A percentile compares a stretch with the other conserved stretches of the same genome.
These are phyloP conservation scores for Calocybe gangraenosa DNA, from an alignment of 768 basidiomycete genomes.

Conservation along the genomic window DNA sequence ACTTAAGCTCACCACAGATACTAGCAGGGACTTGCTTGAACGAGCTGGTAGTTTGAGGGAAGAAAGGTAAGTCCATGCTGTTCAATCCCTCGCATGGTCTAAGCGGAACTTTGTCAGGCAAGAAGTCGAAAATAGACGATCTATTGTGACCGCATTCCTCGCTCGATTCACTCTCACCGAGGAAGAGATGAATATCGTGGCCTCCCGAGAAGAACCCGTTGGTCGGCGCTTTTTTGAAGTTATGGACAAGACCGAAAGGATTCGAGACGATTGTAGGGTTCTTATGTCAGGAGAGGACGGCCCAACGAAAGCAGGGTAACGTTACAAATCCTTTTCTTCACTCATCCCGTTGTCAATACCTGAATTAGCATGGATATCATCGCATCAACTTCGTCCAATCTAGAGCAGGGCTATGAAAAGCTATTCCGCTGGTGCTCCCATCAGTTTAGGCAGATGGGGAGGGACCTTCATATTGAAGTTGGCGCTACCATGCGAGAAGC, in stretches of 20 bases:
- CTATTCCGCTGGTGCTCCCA: conserved; percentile 80
- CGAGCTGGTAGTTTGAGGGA: conserved; percentile 72
- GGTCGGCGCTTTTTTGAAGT: conserved; percentile 74
- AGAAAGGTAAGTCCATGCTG: conserved; percentile 51
- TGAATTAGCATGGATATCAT: conserved; percentile 78
- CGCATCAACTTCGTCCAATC: conserved; percentile 70
- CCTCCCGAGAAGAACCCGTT: conserved; percentile 74
- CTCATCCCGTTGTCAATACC: not conserved
- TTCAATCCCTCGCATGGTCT: too few species aligned
- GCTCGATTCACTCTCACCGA: conserved; percentile 79
- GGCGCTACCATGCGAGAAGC: conserved; percentile 62
- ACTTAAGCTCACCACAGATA: conserved; percentile 67
- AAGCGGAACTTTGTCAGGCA: conserved; percentile 42
- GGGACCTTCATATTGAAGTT: conserved; percentile 73
- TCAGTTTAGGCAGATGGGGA: conserved; percentile 77
- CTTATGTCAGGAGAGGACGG: conserved; percentile 85
- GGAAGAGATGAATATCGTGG: conserved; percentile 68
- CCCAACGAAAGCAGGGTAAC: conserved; percentile 72
- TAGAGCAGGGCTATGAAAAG: conserved; percentile 90
- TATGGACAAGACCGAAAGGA: conserved; percentile 82
- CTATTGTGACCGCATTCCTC: conserved; percentile 78
- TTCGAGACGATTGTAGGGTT: conserved; percentile 80
- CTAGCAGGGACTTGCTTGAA: conserved; percentile 77
- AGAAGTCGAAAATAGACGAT: conserved; percentile 64
- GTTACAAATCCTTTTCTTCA: not conserved